Conservation (phyloP, 2,329 filamentous ascomycete species). For the Colletotrichum chrysophilum region DNA sequence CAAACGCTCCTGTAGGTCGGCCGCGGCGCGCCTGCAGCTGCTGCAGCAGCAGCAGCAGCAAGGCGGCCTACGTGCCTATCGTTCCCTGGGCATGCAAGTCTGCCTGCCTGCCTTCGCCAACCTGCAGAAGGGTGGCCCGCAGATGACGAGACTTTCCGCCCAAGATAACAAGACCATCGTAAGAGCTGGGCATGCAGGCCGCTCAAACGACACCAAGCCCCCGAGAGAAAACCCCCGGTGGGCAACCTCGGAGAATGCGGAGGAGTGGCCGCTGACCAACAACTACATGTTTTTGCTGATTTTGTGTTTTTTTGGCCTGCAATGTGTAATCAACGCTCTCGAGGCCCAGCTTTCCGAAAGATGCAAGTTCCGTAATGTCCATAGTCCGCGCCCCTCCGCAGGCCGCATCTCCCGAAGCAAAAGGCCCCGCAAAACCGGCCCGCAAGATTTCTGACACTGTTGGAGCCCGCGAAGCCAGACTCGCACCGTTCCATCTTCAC, state of each 20-base stretch:
- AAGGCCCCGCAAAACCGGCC: neutral
- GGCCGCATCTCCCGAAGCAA: slow-evolving; percentile 12
- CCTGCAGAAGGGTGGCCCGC: neutral
- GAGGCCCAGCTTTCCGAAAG: neutral
- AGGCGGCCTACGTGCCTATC: neutral
- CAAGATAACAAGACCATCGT: neutral
- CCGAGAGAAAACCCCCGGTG: neutral
- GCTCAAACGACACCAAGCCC: neutral
- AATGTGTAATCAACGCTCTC: neutral
- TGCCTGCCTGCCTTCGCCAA: neutral
- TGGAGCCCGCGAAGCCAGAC: neutral
- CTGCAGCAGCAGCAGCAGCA: neutral
- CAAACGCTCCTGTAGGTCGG: neutral
- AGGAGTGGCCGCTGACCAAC: neutral
- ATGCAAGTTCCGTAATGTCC: neutral
- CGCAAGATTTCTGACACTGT: neutral
- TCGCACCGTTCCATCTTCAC: neutral
- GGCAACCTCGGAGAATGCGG: neutral
- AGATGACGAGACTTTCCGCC: slow-evolving; percentile 7
- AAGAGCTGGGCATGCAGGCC: neutral
- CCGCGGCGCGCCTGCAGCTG: neutral
- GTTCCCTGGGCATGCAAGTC: slow-evolving; percentile 3
- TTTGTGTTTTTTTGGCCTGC: neutral
- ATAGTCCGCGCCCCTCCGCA: neutral
- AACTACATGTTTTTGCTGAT: neutral